Conservation (phyloP, 2,329 filamentous ascomycete genomes). For the Pyrenophora graminea region DNA sequence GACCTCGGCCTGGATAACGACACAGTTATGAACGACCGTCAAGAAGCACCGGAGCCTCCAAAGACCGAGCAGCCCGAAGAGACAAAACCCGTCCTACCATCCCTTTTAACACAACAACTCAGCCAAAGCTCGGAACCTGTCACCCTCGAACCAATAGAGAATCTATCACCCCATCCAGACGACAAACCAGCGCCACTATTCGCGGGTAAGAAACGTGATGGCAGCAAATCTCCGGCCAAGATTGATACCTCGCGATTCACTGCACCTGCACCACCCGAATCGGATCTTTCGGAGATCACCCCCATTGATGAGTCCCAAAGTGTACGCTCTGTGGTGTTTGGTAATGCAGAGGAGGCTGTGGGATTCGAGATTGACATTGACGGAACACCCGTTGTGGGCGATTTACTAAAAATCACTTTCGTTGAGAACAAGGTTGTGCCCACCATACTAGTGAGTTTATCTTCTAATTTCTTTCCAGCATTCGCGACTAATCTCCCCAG, state of each 20-base stretch:
- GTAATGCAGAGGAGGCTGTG: constrained; percentile 35
- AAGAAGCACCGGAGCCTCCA: constrained; percentile 23
- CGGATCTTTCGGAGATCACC: constrained; percentile 42
- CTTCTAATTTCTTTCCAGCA: not conserved
- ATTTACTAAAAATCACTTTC: constrained; percentile 94
- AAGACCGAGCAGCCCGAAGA: constrained; percentile 32
- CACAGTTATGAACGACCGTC: constrained; percentile 52
- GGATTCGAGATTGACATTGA: constrained; percentile 64
- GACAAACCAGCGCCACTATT: constrained; percentile 72
- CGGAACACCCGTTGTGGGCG: constrained; percentile 82
- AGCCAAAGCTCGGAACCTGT: constrained; percentile 38
- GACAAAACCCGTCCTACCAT: constrained; percentile 39
- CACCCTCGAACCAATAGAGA: constrained; percentile 29
- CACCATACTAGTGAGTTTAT: constrained; percentile 80
- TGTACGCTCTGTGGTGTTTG: constrained; percentile 42
- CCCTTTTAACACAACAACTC: constrained; percentile 50
- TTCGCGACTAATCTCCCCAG: constrained; percentile 51
- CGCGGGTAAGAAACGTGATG: constrained; percentile 46
- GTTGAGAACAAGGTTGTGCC: constrained; percentile 93
- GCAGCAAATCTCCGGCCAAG: constrained; percentile 32
- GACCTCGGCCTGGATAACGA: constrained; percentile 65
- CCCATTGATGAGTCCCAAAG: constrained; percentile 45
- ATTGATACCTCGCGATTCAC: constrained; percentile 38
- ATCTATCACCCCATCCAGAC: constrained; percentile 62
- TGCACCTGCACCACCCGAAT: constrained; percentile 27